Conservation (phyloP, 2,329 filamentous ascomycete species). For the Cladosporium oxysporum region DNA sequence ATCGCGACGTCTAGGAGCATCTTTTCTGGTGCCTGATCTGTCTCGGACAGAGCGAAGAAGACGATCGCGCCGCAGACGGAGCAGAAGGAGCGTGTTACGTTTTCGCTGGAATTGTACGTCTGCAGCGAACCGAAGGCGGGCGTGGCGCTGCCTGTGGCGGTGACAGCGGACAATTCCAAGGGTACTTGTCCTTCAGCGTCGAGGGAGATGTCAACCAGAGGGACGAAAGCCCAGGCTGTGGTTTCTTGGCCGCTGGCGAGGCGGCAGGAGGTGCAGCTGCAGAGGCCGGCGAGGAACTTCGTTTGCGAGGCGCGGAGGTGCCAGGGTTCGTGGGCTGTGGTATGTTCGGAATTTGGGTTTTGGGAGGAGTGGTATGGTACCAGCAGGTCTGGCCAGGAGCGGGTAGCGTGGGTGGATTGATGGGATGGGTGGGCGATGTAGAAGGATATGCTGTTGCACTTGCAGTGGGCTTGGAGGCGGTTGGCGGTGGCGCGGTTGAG, state of each 20-base stretch:
- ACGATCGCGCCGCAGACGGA: conserved; percentile 62
- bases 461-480: conserved; percentile 50
- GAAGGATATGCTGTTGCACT: conserved; percentile 59
- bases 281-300: conserved; percentile 62
- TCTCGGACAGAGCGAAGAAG: conserved; percentile 59
- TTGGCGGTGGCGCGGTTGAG: not conserved
- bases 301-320: conserved; percentile 54
- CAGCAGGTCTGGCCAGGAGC: conserved; percentile 57
- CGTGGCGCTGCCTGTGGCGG: not conserved
- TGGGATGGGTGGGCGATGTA: conserved; percentile 57
- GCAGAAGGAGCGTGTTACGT: conserved; percentile 64
- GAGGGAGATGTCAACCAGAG: conserved; percentile 57
- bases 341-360: conserved; percentile 37
- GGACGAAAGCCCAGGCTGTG: conserved; percentile 67
- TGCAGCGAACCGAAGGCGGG: conserved; percentile 38
- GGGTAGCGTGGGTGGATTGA: conserved; percentile 47
- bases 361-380: conserved; percentile 45
- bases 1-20: conserved; percentile 65
- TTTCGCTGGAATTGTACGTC: conserved; percentile 56
- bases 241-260: conserved; percentile 63
- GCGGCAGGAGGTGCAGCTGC: conserved; percentile 64
- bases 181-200: conserved; percentile 30
- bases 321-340: conserved; percentile 58
- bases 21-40: conserved; percentile 40
- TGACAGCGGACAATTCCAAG: conserved; percentile 30